A percentile compares a stretch with the other conserved stretches of the same genome.
These are phyloP conservation scores for Alloascoidea africana DNA, from an alignment of 805 yeast species.

Conservation along the genomic window DNA sequence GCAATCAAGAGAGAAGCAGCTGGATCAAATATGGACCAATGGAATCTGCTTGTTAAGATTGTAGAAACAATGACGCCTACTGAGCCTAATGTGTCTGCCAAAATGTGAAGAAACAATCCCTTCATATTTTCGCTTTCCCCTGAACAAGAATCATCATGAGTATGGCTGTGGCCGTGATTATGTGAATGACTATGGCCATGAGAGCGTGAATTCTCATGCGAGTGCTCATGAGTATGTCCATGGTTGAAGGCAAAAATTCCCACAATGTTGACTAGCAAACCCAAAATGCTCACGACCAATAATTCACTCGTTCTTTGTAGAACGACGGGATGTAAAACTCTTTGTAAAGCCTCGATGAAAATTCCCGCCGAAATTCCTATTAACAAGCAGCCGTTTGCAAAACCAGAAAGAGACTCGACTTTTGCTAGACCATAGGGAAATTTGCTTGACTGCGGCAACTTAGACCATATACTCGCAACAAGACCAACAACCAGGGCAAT, in stretches of 20 bases:
- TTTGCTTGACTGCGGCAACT: constrained; percentile 42
- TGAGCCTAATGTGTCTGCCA: constrained; percentile 94
- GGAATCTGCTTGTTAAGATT: constrained; percentile 50
- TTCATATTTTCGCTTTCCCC: constrained; percentile 60
- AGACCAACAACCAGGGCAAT: constrained; percentile 80
- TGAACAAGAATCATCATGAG: constrained; percentile 8
- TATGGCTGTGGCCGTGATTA: constrained; percentile 8
- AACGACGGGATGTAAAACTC: constrained; percentile 64
- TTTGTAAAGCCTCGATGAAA: constrained; percentile 69
- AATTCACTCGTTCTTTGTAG: constrained; percentile 73
- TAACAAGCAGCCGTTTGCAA: constrained; percentile 81
- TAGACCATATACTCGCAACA: constrained; percentile 61
- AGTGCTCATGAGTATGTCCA: constrained; percentile 38
- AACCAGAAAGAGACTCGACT: constrained; percentile 87
- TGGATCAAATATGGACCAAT: constrained; percentile 80
- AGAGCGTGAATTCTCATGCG: constrained; percentile 26
- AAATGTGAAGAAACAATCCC: constrained; percentile 83
- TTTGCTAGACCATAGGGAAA: constrained; percentile 80
- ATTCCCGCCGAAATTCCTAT: constrained; percentile 85
- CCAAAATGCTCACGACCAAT: constrained; percentile 69
- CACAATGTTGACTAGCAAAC: constrained; percentile 75
- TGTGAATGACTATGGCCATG: constrained; percentile 27
- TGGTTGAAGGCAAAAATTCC: constrained; percentile 94
- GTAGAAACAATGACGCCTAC: constrained; percentile 95
- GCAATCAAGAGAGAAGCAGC: constrained; percentile 85